Percentiles rank a stretch among this genome's conserved stretches.
Evolutionary conservation across 2,329 filamentous ascomycete genomes (phyloP).

Genomic region (Neurospora sp.): DNA sequence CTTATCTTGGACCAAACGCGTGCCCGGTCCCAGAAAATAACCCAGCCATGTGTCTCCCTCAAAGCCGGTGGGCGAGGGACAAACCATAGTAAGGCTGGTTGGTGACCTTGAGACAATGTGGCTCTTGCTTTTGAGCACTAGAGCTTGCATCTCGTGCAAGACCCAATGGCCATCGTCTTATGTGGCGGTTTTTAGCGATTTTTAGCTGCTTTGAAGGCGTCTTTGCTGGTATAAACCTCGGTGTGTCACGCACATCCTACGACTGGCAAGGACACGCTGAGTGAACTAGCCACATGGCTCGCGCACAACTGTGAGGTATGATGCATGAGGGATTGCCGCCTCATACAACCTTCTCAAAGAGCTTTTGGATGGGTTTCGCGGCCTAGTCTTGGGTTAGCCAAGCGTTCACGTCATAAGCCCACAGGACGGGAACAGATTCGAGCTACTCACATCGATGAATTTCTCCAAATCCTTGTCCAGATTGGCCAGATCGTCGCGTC

Average conservation of each 20-base stretch:
- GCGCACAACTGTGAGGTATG: neutral
- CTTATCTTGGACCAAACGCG: neutral
- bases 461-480: slow-evolving; percentile 88
- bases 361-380: slow-evolving; percentile 78
- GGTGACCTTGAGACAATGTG: neutral
- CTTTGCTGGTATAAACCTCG: neutral
- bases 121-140: neutral
- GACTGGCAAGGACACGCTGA: neutral
- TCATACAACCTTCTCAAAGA: slow-evolving; percentile 66
- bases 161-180: neutral
- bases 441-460: slow-evolving; percentile 68
- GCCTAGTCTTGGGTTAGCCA: slow-evolving; percentile 41
- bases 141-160: neutral
- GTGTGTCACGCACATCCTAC: neutral
- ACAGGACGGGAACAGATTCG: neutral
- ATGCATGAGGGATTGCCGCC: neutral
- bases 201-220: neutral
- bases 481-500: slow-evolving; percentile 86
- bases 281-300: neutral
- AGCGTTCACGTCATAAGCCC: neutral
- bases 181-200: neutral
- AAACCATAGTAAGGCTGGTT: neutral
- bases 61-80: neutral
- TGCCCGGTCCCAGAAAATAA: neutral
- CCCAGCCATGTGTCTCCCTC: neutral